These are phyloP conservation scores for Phytopythium litorale DNA, from an alignment of 352 stramenopile genomes.

Conservation along the genomic window DNA sequence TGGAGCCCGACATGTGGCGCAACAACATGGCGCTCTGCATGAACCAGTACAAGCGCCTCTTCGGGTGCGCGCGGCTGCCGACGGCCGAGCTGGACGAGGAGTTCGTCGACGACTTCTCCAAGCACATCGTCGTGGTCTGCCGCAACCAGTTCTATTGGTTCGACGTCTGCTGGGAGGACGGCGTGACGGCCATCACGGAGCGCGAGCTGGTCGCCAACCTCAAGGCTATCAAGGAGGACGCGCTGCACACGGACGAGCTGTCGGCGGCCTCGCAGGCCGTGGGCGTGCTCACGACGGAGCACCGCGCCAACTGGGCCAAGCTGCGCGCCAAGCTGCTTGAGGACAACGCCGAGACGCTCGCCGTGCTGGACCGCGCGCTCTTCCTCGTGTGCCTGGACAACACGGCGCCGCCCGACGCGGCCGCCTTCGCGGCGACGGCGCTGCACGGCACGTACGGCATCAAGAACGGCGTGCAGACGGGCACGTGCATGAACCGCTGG, in stretches of 20 bases:
- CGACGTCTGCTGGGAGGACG: constrained; percentile 86
- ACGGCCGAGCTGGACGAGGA: constrained; percentile 68
- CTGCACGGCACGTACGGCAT: constrained; percentile 92
- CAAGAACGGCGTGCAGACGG: constrained; percentile 67
- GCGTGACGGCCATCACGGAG: constrained; percentile 86
- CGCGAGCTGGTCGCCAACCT: constrained; percentile 91
- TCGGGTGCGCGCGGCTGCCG: constrained; percentile 87
- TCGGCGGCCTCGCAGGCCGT: constrained; percentile 63
- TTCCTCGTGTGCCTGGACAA: constrained; percentile 96
- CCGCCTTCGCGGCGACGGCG: constrained; percentile 78
- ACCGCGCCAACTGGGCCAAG: constrained; percentile 89
- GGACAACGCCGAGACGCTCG: constrained; percentile 77
- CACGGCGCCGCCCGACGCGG: constrained; percentile 73
- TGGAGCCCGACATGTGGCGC: constrained; percentile 90
- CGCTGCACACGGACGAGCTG: constrained; percentile 53
- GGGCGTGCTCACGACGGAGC: constrained; percentile 91
- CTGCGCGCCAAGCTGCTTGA: constrained; percentile 75
- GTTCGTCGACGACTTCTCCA: constrained; percentile 76
- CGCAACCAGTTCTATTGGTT: constrained; percentile 96
- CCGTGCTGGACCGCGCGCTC: constrained; percentile 90
- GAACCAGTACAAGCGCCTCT: constrained; percentile 94
- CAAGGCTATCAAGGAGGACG: constrained; percentile 86
- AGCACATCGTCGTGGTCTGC: constrained; percentile 93
- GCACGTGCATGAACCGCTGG: constrained; percentile 96
- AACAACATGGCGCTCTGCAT: constrained; percentile 91